Evolutionary conservation across 176 grass and related monocot genomes (phyloP), one percentile per base, ranked within the genome.

Genomic region (Triticum dicoccoides): DNA sequence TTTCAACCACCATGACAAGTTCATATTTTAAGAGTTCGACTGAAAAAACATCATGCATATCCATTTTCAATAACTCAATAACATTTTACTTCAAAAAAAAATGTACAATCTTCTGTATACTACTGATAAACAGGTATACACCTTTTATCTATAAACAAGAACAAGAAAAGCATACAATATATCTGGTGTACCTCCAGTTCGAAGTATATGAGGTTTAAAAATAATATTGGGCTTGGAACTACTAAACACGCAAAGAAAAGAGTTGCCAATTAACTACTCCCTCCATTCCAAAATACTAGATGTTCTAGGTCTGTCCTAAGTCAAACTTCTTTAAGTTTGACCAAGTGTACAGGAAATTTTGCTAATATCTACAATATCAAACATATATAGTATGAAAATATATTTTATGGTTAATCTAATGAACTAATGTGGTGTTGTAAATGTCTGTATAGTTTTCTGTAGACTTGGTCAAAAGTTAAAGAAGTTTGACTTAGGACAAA

Each of bases 31-130:
- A 20, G 4, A 82, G 6, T 29, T 83, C 25, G 77, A 63, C 15
- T 32, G 34, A 80, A 68, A 80, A 68, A 81, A 89, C 75, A 76
- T 20, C 7, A 12, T 47, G 66, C 2, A 32, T 82, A 21, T 66
- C 4, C 7, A 72, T 13, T 62, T 27, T 30, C 24, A 21, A 70
- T 18, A 47, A 20, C 42, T 42, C 52, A 65, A 37, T 11, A 5
- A 38, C 24, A 65, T 65, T 27, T 65, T 64, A 38, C 17, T 11
- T 72, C 3, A 20, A 51, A n/a, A 73, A 39, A 39, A 39, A 2
- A 38, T 39, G 30, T 87, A n/a, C 38, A 49, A 18, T 65, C 72
- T 65, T 87, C 39, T 74, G 21, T n/a, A 51, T 52, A 42, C 42
- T 65, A 75, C 23, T 49, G 13, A 11, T 29, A 38, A 23, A 64